Evolutionary conservation across 2,329 filamentous ascomycete genomes (phyloP).

Genomic region (Xylariales sp.): DNA sequence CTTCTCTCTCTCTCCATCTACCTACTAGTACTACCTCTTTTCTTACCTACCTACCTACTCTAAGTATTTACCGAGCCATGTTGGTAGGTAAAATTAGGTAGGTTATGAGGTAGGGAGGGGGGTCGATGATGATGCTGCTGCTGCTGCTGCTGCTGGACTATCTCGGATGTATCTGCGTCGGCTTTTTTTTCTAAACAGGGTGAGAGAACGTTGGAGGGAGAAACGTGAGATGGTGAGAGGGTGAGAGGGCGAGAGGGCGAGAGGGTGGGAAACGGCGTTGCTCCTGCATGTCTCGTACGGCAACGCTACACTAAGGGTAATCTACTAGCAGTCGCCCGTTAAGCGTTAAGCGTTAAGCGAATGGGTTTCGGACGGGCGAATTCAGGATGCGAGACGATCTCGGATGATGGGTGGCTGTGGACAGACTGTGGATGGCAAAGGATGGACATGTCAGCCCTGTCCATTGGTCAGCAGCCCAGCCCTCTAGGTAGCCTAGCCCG

Average conservation of each 20-base stretch:
- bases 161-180: background rate
- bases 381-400: conserved; percentile 35
- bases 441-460: conserved; percentile 35
- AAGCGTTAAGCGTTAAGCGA: conserved; percentile 36
- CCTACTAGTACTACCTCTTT: too few species aligned
- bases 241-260: background rate
- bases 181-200: background rate
- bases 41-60: too few species aligned
- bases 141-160: background rate
- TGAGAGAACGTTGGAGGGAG: background rate
- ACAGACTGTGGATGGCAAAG: conserved; percentile 25
- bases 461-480: conserved; percentile 35
- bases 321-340: conserved; percentile 20
- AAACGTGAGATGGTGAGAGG: background rate
- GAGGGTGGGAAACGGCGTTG: background rate
- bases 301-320: conserved; percentile 6
- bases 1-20: too few species aligned
- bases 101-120: background rate
- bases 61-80: background rate
- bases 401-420: conserved; percentile 30
- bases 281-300: conserved; percentile 10
- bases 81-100: background rate
- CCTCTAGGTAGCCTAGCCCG: conserved; percentile 35
- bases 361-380: conserved; percentile 34
- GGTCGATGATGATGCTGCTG: too few species aligned